Percentiles rank a stretch among this genome's conserved stretches.
Evolutionary conservation across 148 eudicot genomes (phyloP).

Genomic region (Chenopodium suecicum): DNA sequence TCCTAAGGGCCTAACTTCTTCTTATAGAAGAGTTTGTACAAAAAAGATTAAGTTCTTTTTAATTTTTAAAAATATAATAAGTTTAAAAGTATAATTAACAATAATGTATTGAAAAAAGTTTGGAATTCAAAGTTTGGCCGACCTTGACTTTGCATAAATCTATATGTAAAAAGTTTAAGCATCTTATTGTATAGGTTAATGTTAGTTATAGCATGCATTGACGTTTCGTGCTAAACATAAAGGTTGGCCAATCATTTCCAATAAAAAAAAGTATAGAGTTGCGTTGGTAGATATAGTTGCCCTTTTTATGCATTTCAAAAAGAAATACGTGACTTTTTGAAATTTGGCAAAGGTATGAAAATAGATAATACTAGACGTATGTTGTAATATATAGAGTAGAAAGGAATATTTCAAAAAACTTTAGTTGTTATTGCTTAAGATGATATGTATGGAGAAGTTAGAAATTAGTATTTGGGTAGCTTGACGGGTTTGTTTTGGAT

Average conservation of each 20-base stretch:
- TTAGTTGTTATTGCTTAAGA: neutral
- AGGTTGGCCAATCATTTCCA: constrained; percentile 10
- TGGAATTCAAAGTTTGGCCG: constrained; percentile 28
- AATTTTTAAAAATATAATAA: neutral
- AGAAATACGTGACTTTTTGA: constrained; percentile 24
- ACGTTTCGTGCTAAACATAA: constrained; percentile 28
- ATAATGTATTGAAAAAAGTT: constrained; percentile 15
- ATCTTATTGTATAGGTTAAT: constrained; percentile 18
- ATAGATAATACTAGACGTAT: neutral
- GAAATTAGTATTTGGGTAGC: neutral
- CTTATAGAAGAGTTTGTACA: constrained; percentile 13
- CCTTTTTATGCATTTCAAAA: constrained; percentile 5
- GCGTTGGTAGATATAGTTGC: constrained; percentile 1
- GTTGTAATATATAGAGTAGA: neutral
- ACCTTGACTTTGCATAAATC: constrained; percentile 9
- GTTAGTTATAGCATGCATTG: constrained; percentile 21
- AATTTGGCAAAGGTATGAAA: constrained; percentile 15
- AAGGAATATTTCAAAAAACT: neutral
- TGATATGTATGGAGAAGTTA: neutral
- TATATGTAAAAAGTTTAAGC: neutral
- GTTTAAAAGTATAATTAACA: neutral
- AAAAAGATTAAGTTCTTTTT: neutral
- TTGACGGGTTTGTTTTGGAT: constrained; percentile 13
- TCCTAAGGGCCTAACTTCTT: constrained; percentile 8
- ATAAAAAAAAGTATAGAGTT: constrained; percentile 15